Evolutionary conservation across 2,329 filamentous ascomycete species (phyloP).

Genomic region (Verticillium dahliae): DNA sequence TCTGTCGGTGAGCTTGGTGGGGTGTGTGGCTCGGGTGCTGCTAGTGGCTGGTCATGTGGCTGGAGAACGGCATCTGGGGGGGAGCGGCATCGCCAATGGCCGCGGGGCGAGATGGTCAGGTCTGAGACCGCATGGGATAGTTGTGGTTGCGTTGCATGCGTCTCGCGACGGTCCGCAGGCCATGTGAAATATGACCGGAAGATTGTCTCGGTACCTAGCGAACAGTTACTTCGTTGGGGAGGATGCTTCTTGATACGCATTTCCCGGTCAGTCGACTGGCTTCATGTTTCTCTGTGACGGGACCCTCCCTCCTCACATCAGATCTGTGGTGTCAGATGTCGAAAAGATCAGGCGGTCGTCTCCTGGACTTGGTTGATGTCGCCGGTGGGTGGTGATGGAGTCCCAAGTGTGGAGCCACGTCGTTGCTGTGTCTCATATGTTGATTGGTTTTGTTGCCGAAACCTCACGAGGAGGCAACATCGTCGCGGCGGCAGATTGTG

Average conservation of each 20-base stretch:
- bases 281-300: no score
- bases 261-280: no score
- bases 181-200: not conserved
- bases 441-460: not conserved
- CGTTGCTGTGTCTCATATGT: not conserved
- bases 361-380: no score
- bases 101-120: not conserved
- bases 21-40: not conserved
- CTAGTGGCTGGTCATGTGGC: not conserved
- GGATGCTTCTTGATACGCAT: not conserved
- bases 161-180: not conserved
- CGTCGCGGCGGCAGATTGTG: not conserved
- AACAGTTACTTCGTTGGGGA: not conserved
- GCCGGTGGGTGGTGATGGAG: no score
- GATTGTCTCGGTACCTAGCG: not conserved
- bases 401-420: not conserved
- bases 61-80: not conserved
- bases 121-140: not conserved
- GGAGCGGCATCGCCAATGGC: not conserved
- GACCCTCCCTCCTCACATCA: no score
- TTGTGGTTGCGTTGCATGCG: not conserved
- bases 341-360: no score
- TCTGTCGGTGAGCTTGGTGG: not conserved
- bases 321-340: no score
- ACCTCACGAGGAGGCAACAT: not conserved